Evolutionary conservation across 352 stramenopile species (phyloP).

Genomic region (Globisporangium lucens): DNA sequence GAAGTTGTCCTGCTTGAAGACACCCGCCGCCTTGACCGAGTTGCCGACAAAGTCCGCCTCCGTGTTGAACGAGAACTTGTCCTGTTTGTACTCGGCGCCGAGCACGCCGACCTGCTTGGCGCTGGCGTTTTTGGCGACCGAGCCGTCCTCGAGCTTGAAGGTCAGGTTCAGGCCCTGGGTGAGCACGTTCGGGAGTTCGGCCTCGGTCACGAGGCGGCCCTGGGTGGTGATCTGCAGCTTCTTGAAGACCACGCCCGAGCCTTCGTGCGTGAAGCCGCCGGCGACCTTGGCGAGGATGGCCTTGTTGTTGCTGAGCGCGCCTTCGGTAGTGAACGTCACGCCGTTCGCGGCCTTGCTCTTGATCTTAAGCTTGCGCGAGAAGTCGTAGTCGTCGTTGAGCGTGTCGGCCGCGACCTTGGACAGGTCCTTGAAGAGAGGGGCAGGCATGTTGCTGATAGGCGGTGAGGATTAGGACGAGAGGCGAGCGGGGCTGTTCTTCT

Average conservation of each 20-base stretch:
- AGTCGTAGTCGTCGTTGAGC: conserved; percentile 76
- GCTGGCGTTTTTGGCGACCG: conserved; percentile 67
- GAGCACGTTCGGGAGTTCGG: conserved; percentile 73
- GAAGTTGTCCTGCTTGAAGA: conserved; percentile 62
- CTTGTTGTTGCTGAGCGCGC: conserved; percentile 76
- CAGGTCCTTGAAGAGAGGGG: conserved; percentile 79
- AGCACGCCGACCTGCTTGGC: conserved; percentile 72
- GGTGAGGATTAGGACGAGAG: conserved; percentile 13
- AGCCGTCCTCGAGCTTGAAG: conserved; percentile 83
- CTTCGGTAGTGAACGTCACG: conserved; percentile 75
- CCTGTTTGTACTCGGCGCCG: conserved; percentile 78
- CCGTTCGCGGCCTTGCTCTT: conserved; percentile 76
- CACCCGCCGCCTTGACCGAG: conserved; percentile 52
- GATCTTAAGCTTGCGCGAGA: conserved; percentile 79
- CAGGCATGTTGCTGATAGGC: conserved; percentile 43
- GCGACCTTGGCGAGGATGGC: conserved; percentile 81
- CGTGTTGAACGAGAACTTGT: conserved; percentile 65
- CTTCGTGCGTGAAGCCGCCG: conserved; percentile 67
- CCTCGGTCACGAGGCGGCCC: conserved; percentile 72
- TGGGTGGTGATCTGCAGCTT: conserved; percentile 86
- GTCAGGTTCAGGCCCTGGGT: conserved; percentile 76
- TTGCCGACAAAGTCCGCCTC: conserved; percentile 77
- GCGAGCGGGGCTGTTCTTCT: conserved; percentile 1
- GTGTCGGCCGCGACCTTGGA: conserved; percentile 76
- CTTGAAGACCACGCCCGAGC: conserved; percentile 73